phyloP scores from a whole-genome alignment of 2,329 filamentous ascomycete species.

The Aspergillus versicolor region DNA sequence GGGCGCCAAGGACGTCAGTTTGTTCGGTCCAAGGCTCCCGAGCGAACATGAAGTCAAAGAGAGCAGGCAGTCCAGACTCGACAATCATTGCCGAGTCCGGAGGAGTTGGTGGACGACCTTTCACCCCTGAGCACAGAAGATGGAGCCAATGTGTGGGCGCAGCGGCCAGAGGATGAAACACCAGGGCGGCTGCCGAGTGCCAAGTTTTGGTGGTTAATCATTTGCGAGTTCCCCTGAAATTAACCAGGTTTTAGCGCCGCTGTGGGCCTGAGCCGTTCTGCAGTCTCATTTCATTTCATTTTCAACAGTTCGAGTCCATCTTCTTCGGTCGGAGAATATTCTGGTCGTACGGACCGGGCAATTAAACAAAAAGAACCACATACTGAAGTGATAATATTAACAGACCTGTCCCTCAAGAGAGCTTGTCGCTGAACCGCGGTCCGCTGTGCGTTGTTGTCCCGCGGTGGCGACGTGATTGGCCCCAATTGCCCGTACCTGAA shows the following conservation, averaged over 20 bases:
- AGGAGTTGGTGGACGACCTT: neutral
- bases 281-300: too few relatives aligned
- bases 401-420: neutral
- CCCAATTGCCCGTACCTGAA: neutral
- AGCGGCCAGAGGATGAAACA: slow-evolving; percentile 17
- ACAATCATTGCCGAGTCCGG: neutral
- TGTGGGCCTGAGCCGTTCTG: neutral
- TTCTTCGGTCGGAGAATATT: neutral
- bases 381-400: neutral
- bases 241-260: neutral
- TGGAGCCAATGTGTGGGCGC: neutral
- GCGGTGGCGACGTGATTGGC: neutral
- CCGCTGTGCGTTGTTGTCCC: neutral
- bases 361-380: neutral
- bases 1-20: neutral
- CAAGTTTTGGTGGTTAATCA: slow-evolving; percentile 23
- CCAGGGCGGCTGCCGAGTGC: slow-evolving; percentile 15
- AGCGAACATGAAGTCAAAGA: neutral
- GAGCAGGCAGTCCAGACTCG: neutral
- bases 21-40: neutral
- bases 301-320: too few relatives aligned
- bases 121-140: slow-evolving; percentile 2
- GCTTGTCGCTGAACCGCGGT: neutral
- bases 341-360: too few relatives aligned
- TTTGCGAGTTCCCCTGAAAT: neutral